A percentile compares a stretch with the other conserved stretches of the same genome.
Conservation (phyloP, 176 grass and related monocot species). For the Paspalum vaginatum region DNA sequence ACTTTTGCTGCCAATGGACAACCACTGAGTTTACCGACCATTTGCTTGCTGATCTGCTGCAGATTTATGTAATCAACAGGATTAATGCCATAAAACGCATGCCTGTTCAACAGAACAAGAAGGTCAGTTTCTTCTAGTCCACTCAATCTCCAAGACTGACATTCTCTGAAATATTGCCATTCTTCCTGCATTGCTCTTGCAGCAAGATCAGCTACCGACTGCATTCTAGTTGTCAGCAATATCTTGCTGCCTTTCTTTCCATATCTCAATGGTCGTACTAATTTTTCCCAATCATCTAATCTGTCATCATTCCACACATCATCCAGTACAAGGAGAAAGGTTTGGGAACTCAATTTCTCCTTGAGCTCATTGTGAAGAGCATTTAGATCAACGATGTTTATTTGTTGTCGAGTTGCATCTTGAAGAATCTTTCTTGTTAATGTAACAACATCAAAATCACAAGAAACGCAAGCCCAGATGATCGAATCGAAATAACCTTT, state of each 20-base stretch:
- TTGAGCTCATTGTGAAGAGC: conserved; percentile 36
- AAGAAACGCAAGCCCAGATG: conserved; percentile 54
- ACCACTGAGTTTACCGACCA: conserved; percentile 42
- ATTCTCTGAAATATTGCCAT: too few relatives aligned
- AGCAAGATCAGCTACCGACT: conserved; percentile 46
- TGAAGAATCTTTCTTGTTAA: conserved; percentile 56
- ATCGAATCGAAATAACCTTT: conserved; percentile 30
- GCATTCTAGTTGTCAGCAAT: conserved; percentile 49
- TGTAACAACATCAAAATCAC: conserved; percentile 42
- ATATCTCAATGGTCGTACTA: conserved; percentile 33
- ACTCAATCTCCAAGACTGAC: background rate
- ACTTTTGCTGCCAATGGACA: conserved; percentile 62
- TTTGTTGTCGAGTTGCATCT: background rate
- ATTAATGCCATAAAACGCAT: conserved; percentile 46
- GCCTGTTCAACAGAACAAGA: conserved; percentile 34
- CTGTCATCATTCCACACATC: conserved; percentile 58
- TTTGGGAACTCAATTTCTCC: conserved; percentile 34
- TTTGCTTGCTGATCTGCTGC: conserved; percentile 44
- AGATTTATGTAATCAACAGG: conserved; percentile 29
- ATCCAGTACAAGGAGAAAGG: conserved; percentile 56
- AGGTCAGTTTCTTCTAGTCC: conserved; percentile 34
- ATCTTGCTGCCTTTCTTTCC: conserved; percentile 63
- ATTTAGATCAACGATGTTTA: conserved; percentile 20
- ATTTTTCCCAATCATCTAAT: conserved; percentile 30
- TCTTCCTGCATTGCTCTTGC: conserved; percentile 30